These are phyloP conservation scores for Ilex aquifolium DNA, from an alignment of 257 asterid genomes.

Conservation along the genomic window DNA sequence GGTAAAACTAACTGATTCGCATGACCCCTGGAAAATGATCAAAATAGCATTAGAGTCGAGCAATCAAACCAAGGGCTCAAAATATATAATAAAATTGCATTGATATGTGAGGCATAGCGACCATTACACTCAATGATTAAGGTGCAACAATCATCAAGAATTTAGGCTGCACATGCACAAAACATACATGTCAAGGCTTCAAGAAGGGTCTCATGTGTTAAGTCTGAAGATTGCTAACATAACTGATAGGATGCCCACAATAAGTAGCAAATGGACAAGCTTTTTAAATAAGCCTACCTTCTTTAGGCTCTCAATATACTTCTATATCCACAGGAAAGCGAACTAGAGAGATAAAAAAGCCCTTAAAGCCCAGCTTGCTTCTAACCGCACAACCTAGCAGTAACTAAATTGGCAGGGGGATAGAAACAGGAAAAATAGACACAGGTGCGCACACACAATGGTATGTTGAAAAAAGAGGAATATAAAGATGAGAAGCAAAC, in stretches of 20 bases:
- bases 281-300: neutral
- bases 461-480: neutral
- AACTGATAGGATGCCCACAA: too few species aligned
- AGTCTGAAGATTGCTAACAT: neutral
- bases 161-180: too few species aligned
- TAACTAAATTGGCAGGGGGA: neutral
- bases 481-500: slow-evolving; percentile 32
- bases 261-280: neutral
- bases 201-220: neutral
- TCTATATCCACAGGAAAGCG: neutral
- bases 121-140: too few species aligned
- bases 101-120: neutral
- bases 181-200: neutral
- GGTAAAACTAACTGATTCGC: slow-evolving; percentile 37
- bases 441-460: slow-evolving; percentile 4
- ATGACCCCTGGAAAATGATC: slow-evolving; percentile 36
- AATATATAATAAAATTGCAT: too few species aligned
- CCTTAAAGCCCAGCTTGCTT: too few species aligned
- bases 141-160: too few species aligned
- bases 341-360: neutral
- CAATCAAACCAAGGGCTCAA: neutral
- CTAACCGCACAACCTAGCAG: neutral
- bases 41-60: neutral
- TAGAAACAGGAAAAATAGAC: neutral
- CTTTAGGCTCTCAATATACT: neutral